Percentiles rank a stretch among this genome's conserved stretches.
Conservation (phyloP, 352 stramenopile genomes). For the Aphanomyces euteiches region DNA sequence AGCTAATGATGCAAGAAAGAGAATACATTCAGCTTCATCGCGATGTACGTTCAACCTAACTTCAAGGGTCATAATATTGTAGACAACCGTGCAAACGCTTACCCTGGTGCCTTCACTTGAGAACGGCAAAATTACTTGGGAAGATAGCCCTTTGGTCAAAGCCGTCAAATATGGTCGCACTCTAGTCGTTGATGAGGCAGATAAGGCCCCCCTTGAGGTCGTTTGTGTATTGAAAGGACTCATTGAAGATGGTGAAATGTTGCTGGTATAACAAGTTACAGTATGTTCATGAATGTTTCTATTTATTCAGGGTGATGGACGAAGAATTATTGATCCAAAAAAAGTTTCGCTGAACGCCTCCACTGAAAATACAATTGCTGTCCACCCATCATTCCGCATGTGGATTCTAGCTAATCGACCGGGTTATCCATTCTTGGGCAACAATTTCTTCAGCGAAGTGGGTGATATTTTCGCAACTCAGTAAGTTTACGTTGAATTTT, state of each 20-base stretch:
- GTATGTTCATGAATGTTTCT: neutral
- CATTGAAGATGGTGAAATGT: conserved; percentile 94
- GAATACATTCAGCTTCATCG: conserved; percentile 97
- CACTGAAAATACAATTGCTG: conserved; percentile 73
- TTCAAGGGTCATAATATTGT: neutral
- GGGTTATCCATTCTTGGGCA: conserved; percentile 96
- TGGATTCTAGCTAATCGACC: conserved; percentile 94
- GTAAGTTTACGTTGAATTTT: conserved; percentile 38
- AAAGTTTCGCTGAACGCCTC: conserved; percentile 62
- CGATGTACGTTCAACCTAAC: conserved; percentile 54
- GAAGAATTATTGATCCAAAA: conserved; percentile 66
- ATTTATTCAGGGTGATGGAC: conserved; percentile 72
- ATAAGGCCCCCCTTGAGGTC: conserved; percentile 95
- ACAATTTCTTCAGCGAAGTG: conserved; percentile 94
- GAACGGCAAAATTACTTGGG: conserved; percentile 86
- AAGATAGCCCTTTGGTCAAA: conserved; percentile 93
- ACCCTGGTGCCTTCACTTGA: conserved; percentile 86
- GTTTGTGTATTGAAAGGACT: conserved; percentile 94
- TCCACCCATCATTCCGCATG: conserved; percentile 92
- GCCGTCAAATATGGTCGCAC: conserved; percentile 88
- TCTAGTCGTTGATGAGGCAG: conserved; percentile 93
- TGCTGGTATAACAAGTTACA: conserved; percentile 48
- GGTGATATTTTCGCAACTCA: conserved; percentile 92
- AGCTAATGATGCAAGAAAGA: conserved; percentile 87
- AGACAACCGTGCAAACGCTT: conserved; percentile 93